phyloP scores from a whole-genome alignment of 805 yeast genomes.

The Ogataea pini region DNA sequence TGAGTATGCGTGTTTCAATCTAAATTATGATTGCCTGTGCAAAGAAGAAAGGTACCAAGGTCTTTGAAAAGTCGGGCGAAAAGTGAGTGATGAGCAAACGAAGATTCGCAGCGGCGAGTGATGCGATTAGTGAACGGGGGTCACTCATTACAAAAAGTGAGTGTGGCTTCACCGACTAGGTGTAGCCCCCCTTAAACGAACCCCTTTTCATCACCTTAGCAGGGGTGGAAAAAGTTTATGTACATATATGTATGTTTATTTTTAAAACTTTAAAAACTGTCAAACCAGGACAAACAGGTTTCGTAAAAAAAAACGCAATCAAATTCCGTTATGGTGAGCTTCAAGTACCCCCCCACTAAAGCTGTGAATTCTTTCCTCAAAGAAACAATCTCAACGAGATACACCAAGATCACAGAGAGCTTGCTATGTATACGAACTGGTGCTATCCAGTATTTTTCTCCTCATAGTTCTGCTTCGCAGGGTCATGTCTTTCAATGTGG shows the following conservation, averaged over 20 bases:
- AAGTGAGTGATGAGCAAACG: too few relatives aligned
- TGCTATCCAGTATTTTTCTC: neutral
- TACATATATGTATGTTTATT: neutral
- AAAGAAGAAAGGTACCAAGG: too few relatives aligned
- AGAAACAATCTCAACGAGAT: neutral
- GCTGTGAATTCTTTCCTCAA: constrained; percentile 4
- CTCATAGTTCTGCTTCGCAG: neutral
- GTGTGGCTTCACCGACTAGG: too few relatives aligned
- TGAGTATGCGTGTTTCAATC: too few relatives aligned
- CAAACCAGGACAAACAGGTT: neutral
- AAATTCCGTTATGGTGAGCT: neutral
- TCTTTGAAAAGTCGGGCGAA: too few relatives aligned
- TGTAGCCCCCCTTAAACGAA: too few relatives aligned
- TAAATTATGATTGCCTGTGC: too few relatives aligned
- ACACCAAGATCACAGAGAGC: neutral
- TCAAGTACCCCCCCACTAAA: neutral
- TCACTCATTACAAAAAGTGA: too few relatives aligned
- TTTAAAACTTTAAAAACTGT: neutral
- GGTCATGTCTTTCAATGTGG: neutral
- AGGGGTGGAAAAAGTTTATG: too few relatives aligned
- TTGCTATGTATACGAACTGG: neutral
- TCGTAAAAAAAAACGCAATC: neutral
- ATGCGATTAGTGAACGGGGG: too few relatives aligned
- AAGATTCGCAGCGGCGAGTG: too few relatives aligned
- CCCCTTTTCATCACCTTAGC: too few relatives aligned